Base-by-base conservation (phyloP, 2,329 filamentous ascomycete genomes). In the Monosporascus cannonballus region DNA sequence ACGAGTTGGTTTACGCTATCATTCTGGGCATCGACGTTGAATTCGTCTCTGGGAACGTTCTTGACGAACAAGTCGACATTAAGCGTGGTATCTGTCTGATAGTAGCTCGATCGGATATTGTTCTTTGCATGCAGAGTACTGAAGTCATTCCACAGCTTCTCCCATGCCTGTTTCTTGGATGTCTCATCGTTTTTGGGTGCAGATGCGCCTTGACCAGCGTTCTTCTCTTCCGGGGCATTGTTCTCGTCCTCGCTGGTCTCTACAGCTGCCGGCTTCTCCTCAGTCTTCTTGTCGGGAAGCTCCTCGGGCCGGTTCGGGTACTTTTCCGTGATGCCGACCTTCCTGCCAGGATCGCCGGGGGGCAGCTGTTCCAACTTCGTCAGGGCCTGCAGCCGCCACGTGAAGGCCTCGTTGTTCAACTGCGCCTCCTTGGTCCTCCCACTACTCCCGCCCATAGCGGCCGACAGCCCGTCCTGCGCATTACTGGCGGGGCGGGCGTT, bases 331-430 rank as follows among this genome's bases (percentile, higher is more conserved):
- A 73, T 67, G 1, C 69, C 76, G 34, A 78, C 66, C 65, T 75
- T 80, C 25, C 79, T 69, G 2, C 70, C 74, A 1, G 71, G 64
- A 47, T 79, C 72, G 2, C 74, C 75, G 14, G 60, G 62, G 0
- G 75, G 72, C 24, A 81, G 66, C 47, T 66, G 69, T 45, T 73
- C 71, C 68, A 84, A 64, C 24, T 64, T 64, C 0, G 59, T 64
- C 7, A 84, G 67, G n/a, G 73, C 70, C 63, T 80, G 76, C 22
- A 73, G 60, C 4, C 80, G 72, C 65, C 78, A 70, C 1, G 71
- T 67, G 49, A 73, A 72, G 1, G 76, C 77, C 34, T 70, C 69
- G 27, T 73, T 72, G 63, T 67, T 55, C 42, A 66, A 52, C 3
- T 60, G 54, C 0, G 18, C 55, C 25, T 63, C 57, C 50, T 69